phyloP scores from a whole-genome alignment of 805 yeast species.

The Priceomyces medius region DNA sequence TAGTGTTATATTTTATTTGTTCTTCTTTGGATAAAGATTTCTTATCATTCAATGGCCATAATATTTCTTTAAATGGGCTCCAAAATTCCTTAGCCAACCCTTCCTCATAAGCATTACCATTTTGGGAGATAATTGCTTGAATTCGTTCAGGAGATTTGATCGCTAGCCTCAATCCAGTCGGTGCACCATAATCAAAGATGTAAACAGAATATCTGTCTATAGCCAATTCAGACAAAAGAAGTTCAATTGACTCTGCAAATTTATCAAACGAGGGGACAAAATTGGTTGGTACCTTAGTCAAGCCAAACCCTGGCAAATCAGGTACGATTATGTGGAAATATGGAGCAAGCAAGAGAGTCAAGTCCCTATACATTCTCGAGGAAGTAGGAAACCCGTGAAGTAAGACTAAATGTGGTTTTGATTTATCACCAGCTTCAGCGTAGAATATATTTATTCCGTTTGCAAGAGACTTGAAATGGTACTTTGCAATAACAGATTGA shows the following conservation, averaged over 20 bases:
- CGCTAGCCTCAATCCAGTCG: slow-evolving; percentile 40
- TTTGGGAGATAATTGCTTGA: slow-evolving; percentile 36
- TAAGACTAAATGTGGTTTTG: slow-evolving; percentile 33
- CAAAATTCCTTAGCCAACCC: slow-evolving; percentile 40
- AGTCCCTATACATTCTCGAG: slow-evolving; percentile 35
- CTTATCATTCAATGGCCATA: slow-evolving; percentile 23
- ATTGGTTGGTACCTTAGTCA: slow-evolving; percentile 27
- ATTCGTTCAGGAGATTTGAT: slow-evolving; percentile 28
- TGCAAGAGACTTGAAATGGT: no score
- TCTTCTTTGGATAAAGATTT: slow-evolving; percentile 1
- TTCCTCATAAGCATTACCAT: slow-evolving; percentile 46
- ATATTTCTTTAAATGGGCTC: slow-evolving; percentile 32
- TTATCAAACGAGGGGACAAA: slow-evolving; percentile 30
- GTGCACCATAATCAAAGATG: slow-evolving; percentile 47
- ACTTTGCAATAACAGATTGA: no score
- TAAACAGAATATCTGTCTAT: slow-evolving; percentile 31
- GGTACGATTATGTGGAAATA: slow-evolving; percentile 43
- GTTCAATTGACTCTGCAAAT: slow-evolving; percentile 28
- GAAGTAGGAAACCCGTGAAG: slow-evolving; percentile 48
- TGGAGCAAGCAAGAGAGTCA: slow-evolving; percentile 36
- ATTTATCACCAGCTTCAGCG: slow-evolving; percentile 14
- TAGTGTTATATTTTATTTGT: no score
- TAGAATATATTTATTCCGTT: slow-evolving; percentile 16
- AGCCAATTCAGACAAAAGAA: slow-evolving; percentile 24
- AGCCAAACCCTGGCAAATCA: slow-evolving; percentile 46